Conservation (phyloP, 179 eudicot species). For the Heliamphora ciliata region DNA sequence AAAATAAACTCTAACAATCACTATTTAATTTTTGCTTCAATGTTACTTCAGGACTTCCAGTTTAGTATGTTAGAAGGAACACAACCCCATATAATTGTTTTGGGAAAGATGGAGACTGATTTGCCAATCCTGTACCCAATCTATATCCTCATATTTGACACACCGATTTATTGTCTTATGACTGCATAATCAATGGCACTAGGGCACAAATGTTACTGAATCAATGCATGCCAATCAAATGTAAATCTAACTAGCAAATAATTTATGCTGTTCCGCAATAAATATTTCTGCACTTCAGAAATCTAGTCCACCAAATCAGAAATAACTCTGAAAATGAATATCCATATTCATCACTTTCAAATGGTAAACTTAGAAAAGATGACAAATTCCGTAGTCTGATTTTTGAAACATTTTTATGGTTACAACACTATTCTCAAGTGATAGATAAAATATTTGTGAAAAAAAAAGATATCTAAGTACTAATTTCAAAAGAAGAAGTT, state of each 20-base stretch:
- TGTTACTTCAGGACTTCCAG: not conserved
- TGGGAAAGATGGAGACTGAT: not conserved
- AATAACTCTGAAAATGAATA: slow-evolving; percentile 4
- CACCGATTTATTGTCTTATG: not conserved
- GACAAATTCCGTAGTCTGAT: not conserved
- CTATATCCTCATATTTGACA: not conserved
- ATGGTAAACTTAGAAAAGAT: not conserved
- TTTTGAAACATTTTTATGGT: not conserved
- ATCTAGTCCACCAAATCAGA: not conserved
- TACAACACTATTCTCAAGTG: not conserved
- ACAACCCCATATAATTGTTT: not conserved
- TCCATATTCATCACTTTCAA: not conserved
- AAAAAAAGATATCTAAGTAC: not conserved
- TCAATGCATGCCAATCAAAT: not conserved
- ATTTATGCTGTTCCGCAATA: not conserved
- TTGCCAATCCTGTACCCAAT: no score
- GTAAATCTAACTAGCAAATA: not conserved
- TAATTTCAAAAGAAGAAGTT: not conserved
- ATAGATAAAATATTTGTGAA: not conserved
- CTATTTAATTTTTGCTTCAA: not conserved
- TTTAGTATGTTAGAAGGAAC: not conserved
- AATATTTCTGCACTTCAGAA: not conserved
- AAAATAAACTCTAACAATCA: not conserved
- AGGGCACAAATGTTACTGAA: not conserved
- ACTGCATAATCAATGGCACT: not conserved